These are phyloP conservation scores for Saccharomycopsis malanga DNA, from an alignment of 805 yeast species.

Conservation along the genomic window DNA sequence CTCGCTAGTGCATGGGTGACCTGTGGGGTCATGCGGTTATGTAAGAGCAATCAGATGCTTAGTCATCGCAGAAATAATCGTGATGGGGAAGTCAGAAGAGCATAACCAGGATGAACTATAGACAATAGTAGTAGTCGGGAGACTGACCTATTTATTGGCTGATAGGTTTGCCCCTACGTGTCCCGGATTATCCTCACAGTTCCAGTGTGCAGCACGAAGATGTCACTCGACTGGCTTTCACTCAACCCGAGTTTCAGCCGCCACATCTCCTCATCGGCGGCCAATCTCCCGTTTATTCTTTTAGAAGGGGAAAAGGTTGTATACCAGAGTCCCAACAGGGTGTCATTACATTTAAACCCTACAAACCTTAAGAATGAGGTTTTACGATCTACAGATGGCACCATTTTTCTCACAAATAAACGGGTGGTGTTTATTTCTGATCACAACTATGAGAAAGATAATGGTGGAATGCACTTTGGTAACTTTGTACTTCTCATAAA, in stretches of 20 bases:
- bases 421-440: constrained; percentile 15
- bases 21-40: not conserved
- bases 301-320: constrained; percentile 12
- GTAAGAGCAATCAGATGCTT: not conserved
- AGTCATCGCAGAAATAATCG: too few species aligned
- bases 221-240: constrained; percentile 20
- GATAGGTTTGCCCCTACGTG: too few species aligned
- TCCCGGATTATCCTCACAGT: too few species aligned
- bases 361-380: constrained; percentile 11
- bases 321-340: constrained; percentile 12
- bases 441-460: not conserved
- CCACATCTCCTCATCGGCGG: not conserved
- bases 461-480: constrained; percentile 8
- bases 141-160: too few species aligned
- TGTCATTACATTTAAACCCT: constrained; percentile 16
- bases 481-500: constrained; percentile 16
- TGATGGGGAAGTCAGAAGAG: too few species aligned
- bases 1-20: not conserved
- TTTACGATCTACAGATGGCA: constrained; percentile 13
- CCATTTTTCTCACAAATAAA: constrained; percentile 14
- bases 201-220: too few species aligned
- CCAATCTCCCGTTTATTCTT: constrained; percentile 15
- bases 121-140: too few species aligned
- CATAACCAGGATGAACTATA: too few species aligned
- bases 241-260: constrained; percentile 6